These are phyloP conservation scores for Scedosporium aurantiacum DNA, from an alignment of 2,329 filamentous ascomycete species.

Conservation along the genomic window DNA sequence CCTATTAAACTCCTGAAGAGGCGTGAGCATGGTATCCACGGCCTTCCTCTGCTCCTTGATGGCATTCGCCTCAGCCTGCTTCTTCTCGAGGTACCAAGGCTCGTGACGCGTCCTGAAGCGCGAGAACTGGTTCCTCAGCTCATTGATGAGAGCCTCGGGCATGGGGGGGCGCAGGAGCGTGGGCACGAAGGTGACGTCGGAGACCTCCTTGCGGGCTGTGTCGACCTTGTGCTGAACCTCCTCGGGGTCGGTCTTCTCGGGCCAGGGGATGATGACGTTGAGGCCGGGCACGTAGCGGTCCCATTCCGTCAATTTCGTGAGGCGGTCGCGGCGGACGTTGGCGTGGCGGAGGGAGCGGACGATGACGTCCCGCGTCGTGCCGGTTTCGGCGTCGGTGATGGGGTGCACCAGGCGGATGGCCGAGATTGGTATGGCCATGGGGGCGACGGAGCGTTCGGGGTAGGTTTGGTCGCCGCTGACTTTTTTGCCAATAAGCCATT, in stretches of 20 bases:
- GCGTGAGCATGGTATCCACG: conserved; percentile 35
- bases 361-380: conserved; percentile 59
- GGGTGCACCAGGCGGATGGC: conserved; percentile 75
- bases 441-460: conserved; percentile 24
- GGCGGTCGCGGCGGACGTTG: conserved; percentile 29
- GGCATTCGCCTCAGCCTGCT: conserved; percentile 45
- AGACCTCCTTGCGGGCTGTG: conserved; percentile 65
- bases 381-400: conserved; percentile 54
- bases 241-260: conserved; percentile 45
- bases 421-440: conserved; percentile 52
- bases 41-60: conserved; percentile 29
- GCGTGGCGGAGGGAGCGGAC: conserved; percentile 56
- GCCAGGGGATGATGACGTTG: conserved; percentile 69
- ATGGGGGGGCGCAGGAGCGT: conserved; percentile 68
- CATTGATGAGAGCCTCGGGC: conserved; percentile 67
- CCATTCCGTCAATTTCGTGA: conserved; percentile 31
- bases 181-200: conserved; percentile 67
- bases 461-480: conserved; percentile 21
- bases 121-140: conserved; percentile 74
- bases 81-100: conserved; percentile 55
- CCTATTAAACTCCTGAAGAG: conserved; percentile 48
- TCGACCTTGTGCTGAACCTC: conserved; percentile 50
- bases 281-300: conserved; percentile 57
- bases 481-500: conserved; percentile 19
- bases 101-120: conserved; percentile 75